Conservation (phyloP, 352 stramenopile species). For the Lagenidium sp. region DNA sequence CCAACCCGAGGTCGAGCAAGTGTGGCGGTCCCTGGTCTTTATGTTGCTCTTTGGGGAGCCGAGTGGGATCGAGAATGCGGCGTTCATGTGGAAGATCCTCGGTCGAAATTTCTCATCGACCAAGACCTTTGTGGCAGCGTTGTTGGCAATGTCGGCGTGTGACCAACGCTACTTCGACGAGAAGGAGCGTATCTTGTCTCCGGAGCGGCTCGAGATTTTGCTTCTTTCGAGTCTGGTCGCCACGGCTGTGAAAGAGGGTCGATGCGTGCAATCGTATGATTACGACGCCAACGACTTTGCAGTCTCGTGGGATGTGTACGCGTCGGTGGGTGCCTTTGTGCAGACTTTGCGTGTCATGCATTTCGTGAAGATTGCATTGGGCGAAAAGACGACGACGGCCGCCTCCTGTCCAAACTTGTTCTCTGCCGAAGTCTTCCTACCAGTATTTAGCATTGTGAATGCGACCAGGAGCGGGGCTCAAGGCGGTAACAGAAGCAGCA, state of each 20-base stretch:
- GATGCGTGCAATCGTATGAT: conserved; percentile 5
- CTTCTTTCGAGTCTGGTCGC: conserved; percentile 49
- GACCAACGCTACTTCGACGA: conserved; percentile 22
- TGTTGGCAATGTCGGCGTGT: conserved; percentile 45
- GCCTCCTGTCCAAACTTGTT: conserved; percentile 33
- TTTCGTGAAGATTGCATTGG: conserved; percentile 38
- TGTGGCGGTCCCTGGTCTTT: conserved; percentile 40
- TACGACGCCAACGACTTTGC: conserved; percentile 21
- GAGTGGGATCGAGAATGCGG: conserved; percentile 12
- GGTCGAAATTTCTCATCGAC: conserved; percentile 17
- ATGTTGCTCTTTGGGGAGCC: conserved; percentile 26
- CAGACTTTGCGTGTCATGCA: conserved; percentile 48
- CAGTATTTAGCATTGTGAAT: conserved; percentile 31
- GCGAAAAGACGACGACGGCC: conserved; percentile 15
- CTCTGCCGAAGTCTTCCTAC: conserved; percentile 55
- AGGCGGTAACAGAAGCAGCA: too few relatives aligned
- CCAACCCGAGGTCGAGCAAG: conserved; percentile 21
- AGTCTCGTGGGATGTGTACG: conserved; percentile 43
- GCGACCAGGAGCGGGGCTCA: too few relatives aligned
- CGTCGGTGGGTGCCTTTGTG: conserved; percentile 31
- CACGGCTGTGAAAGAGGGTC: conserved; percentile 10
- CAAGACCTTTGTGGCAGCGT: conserved; percentile 42
- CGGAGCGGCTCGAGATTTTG: conserved; percentile 40
- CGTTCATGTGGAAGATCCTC: conserved; percentile 25
- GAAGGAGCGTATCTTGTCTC: too few relatives aligned